Evolutionary conservation across 768 basidiomycete species (phyloP), one percentile per base, ranked within the genome.

Genomic region (Termitomyces sp.): DNA sequence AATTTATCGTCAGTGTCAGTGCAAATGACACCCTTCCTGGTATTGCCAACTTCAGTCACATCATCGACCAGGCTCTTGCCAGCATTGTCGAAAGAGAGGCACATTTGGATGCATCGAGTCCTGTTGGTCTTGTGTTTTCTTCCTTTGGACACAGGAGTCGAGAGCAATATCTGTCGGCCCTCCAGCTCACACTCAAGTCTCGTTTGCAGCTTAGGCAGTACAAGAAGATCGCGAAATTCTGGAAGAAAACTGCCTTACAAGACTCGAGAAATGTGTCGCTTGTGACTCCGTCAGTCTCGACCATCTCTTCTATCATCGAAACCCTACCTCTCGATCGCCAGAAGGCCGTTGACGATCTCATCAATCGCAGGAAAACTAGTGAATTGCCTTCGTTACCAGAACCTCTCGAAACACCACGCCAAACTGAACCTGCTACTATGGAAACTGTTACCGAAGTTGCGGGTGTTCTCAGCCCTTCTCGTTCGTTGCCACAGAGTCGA

Each of bases 151-250:
- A 74, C 32, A 74, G 77, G 43, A 77, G 75, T 43, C 68, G 74
- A 31, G 77, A 78, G 29, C 74, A 79, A 47, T 83, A 83, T 65
- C 71, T 75, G 56, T 78, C 80, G 17, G 79, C 81, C 8, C 71
- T 83, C 55, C 74, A 79, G 51, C 61, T 81, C 65, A 78, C 79
- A 37, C 70, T 83, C 63, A 77, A 75, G 55, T 69, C 76, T 51
- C 76, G 82, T 53, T 76, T 73, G 59, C 77, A 81, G 56, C 77
- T 82, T 51, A 76, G 73, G 42, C 72, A 77, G 47, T 83, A 78
- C 79, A 82, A 80, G 68, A 74, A 70, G 31, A 67, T 76, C 12
- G 80, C 80, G 17, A 70, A 75, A 53, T 73, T 63, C 34, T 83
- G 83, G 81, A 82, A 81, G 67, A 73, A 68, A 25, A 68, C 75